These are phyloP conservation scores for Turritis glabra DNA, from an alignment of 345 rosid genomes.

Conservation along the genomic window DNA sequence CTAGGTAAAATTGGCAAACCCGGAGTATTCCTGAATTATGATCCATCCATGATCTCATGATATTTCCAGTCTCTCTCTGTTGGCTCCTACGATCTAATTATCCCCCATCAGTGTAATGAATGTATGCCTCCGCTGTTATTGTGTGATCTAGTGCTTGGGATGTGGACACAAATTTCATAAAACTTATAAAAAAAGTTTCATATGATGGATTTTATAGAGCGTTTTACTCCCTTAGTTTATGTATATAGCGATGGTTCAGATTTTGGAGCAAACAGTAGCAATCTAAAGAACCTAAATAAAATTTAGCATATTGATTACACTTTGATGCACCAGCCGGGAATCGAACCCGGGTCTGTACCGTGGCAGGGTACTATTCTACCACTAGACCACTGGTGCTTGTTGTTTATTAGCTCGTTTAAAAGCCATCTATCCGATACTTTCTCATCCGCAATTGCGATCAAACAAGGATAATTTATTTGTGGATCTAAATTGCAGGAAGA, in stretches of 20 bases:
- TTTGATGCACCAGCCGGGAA: conserved; percentile 69
- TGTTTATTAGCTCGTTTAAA: accelerated
- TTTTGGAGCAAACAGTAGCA: neutral
- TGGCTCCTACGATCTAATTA: conserved; percentile 8
- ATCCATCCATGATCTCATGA: conserved; percentile 20
- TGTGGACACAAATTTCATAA: neutral
- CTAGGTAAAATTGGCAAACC: conserved; percentile 49
- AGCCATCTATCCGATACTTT: too few species aligned
- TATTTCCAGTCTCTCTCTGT: neutral
- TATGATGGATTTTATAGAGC: neutral
- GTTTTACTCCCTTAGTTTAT: neutral
- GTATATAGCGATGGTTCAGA: neutral
- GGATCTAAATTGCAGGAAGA: neutral
- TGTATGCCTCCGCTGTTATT: conserved; percentile 15
- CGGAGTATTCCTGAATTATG: neutral
- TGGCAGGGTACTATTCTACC: conserved; percentile 74
- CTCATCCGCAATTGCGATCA: too few species aligned
- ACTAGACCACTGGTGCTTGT: conserved; percentile 51
- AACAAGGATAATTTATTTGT: too few species aligned
- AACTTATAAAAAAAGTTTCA: neutral
- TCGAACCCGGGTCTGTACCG: conserved; percentile 89
- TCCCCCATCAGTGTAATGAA: conserved; percentile 11
- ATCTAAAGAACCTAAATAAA: too few species aligned
- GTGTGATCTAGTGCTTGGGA: conserved; percentile 18
- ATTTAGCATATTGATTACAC: neutral